A percentile compares a stretch with the other conserved stretches of the same genome.
phyloP scores from a whole-genome alignment of 2,329 filamentous ascomycete species.

The Penicillium sp. region DNA sequence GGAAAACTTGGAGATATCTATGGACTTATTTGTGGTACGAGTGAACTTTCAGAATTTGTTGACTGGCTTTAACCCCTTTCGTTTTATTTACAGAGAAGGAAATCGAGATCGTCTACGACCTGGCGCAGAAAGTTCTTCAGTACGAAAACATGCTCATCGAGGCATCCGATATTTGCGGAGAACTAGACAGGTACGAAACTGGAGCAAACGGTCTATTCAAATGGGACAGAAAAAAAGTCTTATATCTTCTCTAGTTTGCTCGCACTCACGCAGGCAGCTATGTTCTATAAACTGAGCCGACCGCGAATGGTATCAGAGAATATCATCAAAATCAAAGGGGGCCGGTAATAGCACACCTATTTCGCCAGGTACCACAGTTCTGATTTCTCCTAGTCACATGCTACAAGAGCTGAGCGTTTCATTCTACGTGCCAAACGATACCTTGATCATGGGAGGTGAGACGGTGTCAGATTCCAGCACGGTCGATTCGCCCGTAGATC shows the following conservation, averaged over 20 bases:
- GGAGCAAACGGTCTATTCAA: background rate
- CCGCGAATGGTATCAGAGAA: constrained; percentile 74
- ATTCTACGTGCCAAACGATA: constrained; percentile 82
- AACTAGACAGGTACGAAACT: constrained; percentile 70
- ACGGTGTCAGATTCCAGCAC: background rate
- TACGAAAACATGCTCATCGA: constrained; percentile 68
- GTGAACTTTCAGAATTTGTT: background rate
- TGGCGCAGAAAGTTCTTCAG: constrained; percentile 72
- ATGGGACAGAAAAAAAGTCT: background rate
- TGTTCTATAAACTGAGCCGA: constrained; percentile 70
- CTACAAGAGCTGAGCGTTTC: constrained; percentile 83
- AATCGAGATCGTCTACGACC: constrained; percentile 81
- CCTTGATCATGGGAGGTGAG: constrained; percentile 66
- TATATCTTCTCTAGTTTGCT: constrained; percentile 62
- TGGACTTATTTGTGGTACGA: constrained; percentile 77
- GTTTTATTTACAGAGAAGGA: constrained; percentile 67
- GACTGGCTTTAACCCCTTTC: background rate
- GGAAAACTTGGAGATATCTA: constrained; percentile 82
- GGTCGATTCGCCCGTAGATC: constrained; percentile 2
- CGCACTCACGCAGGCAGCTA: constrained; percentile 77
- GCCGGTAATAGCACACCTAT: constrained; percentile 57
- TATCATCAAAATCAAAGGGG: constrained; percentile 73
- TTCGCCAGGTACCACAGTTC: background rate
- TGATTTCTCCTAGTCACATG: constrained; percentile 62
- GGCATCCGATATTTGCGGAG: constrained; percentile 80